Evolutionary conservation across 2,329 filamentous ascomycete genomes (phyloP), one percentile per base, ranked within the genome.

Genomic region (Microcyclosporella mali): DNA sequence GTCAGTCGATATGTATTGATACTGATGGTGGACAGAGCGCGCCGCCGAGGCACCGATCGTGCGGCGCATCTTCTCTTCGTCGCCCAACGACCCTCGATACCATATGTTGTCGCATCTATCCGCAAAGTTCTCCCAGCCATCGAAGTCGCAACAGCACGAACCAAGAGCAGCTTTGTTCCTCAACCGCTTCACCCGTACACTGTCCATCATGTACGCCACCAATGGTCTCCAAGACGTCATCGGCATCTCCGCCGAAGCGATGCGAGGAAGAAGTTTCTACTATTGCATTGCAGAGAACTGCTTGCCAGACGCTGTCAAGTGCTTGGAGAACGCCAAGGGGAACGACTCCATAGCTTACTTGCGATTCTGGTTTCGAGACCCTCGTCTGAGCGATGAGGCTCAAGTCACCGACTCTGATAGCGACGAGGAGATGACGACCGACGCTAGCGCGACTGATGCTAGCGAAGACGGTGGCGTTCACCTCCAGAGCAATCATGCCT

Each of bases 301-400:
- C 53, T 70, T 92, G 19, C 70, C 77, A 7, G 85, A 92, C 54
- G 86, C 86, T 3, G 79, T 90, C 27, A 77, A 79, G 49, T 89
- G 84, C 56, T 66, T 94, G 25, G 88, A 94, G 64, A 84, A 84
- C 52, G 87, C 88, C 16, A 94, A 94, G 62, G 83, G 84, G 19
- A 94, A 94, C 56, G 86, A 94, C 61, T 94, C 88, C 2, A 92
- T 94, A 56, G 87, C 88, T 2, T 94, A 94, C 57, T 71, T 94
- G 46, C 83, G 88, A 14, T 94, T 94, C 62, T 86, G 81, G 77
- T 90, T 85, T 57, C 77, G 85, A 40, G 83, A 92, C 59, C 86
- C 86, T 14, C 73, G 82, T 21, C 70, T 75, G 43, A 73, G 66
- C 41, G 66, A 70, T 38, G 52, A 58, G 11, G 39, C 51, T 8